Base-by-base conservation (phyloP, 1,284 basidiomycete species). In the Chiua sp. region DNA sequence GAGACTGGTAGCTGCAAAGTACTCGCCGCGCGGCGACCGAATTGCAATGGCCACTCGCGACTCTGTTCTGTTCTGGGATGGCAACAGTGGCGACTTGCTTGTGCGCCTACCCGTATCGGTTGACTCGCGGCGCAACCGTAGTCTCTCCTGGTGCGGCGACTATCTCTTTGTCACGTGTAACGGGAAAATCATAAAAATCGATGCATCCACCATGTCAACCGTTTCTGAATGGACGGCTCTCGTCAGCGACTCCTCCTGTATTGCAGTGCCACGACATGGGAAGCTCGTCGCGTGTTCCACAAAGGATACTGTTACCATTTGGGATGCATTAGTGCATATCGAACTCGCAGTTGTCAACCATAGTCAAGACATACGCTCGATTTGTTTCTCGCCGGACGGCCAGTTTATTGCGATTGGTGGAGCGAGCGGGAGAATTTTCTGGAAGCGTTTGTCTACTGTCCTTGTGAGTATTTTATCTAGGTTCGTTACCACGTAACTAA, bases 91-190 rank as follows among this genome's bases (percentile, higher is more conserved):
- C 4, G 2, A 18, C 16, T 35, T 60, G 44, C 52, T 60, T 7
- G 23, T 30, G 4, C 22, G 47, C 18, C n/a, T 55, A 7, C 18
- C 12, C 28, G 46, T 49, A 3, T 32, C 32, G 11, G 7, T 7
- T 32, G 11, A 12, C 10, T 6, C 13, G 44, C 44, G 32, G 32
- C 11, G 11, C 32, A 10, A 7, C 32, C 35, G 18, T 22, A 51
- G 59, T 50, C 53, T 61, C 7, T 32, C 56, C n/a, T 61, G 60
- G 59, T 20, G 4, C 3, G 16, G 33, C 42, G 13, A 51, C 15
- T 23, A 32, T 32, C 32, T 32, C 32, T 32, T 32, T 18, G 22
- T 26, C 26, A 26, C 26, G 26, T 26, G 26, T 26, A 26, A 26
- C 26, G 26, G 26, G 26, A 26, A 26, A 26, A 26, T 26, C 26